Base-by-base conservation (phyloP, 495 filamentous ascomycete genomes). In the Talaromyces liani region DNA sequence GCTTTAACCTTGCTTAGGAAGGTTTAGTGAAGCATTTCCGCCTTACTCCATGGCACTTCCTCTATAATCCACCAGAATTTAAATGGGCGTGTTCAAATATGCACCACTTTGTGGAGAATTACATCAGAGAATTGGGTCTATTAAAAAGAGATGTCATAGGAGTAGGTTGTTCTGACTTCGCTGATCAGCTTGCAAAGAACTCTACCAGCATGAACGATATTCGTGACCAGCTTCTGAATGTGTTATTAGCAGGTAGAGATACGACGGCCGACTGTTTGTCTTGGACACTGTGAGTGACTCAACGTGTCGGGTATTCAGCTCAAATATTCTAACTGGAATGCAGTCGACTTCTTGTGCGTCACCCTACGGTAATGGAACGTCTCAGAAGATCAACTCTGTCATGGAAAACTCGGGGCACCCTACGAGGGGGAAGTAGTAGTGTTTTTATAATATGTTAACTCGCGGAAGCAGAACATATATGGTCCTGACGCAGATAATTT, bases 201-300 rank as follows among this genome's bases (percentile, higher is more conserved):
- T 65, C 71, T 8, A 27, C 67, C 2, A 68, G 67, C 24, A 65
- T 67, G 2, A 61, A 65, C 18, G 70, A 73, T 16, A 61, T 87
- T 56, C 79, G 82, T 20, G 82, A 85, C 64, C 82, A 88, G 67
- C 71, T 86, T 39, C 70, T 87, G 60, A 77, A 80, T 51, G 74
- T 88, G 14, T 73, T 89, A 36, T 63, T 87, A 8, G 86, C 86
- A 2, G 85, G 86, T 0, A 76, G 85, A 65, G 86, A 89, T 70
- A 88, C 86, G 27, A 87, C 85, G 6, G 81, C 86, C 8, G 79
- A 71, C 59, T 70, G 68, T 45, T 56, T 78, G 12, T 70, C 73
- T 1, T 79, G 78, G 78, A 75, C 76, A 63, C 63, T 75, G 68
- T 64, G 12, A 56, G 60, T 63, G 20, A 31, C 12, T 25, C 12